Percentiles rank a stretch among this genome's conserved stretches.
These are phyloP conservation scores for Citrus sinensis DNA, from an alignment of 345 rosid species.

Conservation along the genomic window DNA sequence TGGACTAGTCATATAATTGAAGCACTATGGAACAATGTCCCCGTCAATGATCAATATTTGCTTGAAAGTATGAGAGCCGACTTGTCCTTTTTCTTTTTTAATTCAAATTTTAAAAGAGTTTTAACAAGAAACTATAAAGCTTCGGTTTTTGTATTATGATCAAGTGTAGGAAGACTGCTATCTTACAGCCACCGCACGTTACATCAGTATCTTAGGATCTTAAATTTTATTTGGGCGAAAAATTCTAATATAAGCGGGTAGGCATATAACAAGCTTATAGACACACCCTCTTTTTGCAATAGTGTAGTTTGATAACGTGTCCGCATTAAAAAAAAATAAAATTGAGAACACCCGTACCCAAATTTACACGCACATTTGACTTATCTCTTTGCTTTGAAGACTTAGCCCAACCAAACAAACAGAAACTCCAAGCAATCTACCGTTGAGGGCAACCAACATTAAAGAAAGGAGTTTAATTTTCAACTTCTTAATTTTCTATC, in stretches of 20 bases:
- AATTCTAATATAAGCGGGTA: too few relatives aligned
- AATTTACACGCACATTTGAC: too few relatives aligned
- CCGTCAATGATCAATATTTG: background rate
- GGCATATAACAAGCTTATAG: too few relatives aligned
- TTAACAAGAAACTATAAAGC: background rate
- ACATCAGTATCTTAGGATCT: too few relatives aligned
- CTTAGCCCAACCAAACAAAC: background rate
- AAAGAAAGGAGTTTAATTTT: background rate
- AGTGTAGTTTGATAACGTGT: too few relatives aligned
- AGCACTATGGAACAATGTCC: background rate
- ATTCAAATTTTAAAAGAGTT: background rate
- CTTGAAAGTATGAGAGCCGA: background rate
- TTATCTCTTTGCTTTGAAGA: constrained; percentile 1
- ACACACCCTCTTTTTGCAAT: too few relatives aligned
- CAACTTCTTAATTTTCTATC: background rate
- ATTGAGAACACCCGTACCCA: too few relatives aligned
- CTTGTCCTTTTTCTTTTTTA: background rate
- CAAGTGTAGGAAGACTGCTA: too few relatives aligned
- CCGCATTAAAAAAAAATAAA: too few relatives aligned
- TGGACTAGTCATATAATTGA: constrained; percentile 1
- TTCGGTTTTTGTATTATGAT: background rate
- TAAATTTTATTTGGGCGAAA: too few relatives aligned
- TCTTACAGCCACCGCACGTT: background rate
- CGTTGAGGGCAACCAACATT: background rate
- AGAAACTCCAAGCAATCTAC: background rate